Percentiles rank a stretch among this genome's conserved stretches.
Conservation (phyloP, 768 basidiomycete species). For the Russula foetens region DNA sequence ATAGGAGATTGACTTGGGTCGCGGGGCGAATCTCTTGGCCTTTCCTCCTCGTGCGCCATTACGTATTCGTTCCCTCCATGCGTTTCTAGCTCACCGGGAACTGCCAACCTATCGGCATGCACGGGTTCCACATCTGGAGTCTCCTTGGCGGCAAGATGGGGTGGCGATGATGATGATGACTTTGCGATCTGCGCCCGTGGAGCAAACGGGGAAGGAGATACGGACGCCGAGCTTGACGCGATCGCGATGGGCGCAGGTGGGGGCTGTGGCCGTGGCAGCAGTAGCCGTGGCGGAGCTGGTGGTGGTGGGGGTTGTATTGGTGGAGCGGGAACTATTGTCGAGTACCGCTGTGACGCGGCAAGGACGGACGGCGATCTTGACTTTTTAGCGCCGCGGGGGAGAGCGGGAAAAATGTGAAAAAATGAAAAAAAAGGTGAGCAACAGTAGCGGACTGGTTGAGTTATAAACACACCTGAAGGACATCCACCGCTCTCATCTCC, state of each 20-base stretch:
- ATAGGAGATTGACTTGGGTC: neutral
- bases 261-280: neutral
- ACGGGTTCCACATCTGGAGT: neutral
- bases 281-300: neutral
- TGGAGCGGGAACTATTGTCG: no score
- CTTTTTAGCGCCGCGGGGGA: neutral
- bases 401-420: neutral
- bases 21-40: neutral
- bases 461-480: neutral
- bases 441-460: neutral
- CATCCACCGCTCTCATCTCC: neutral
- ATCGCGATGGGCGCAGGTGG: neutral
- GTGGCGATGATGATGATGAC: neutral
- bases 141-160: neutral
- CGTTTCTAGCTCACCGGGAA: neutral
- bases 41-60: neutral
- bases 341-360: neutral
- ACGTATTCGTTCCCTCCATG: neutral
- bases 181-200: neutral
- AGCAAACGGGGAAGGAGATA: slow-evolving; percentile 10
- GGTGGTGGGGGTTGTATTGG: no score
- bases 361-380: neutral
- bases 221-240: neutral
- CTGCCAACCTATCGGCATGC: neutral
- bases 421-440: neutral